Percentiles rank a stretch among this genome's conserved stretches.
phyloP scores from a whole-genome alignment of 257 asterid species.

The Solanum dulcamara region DNA sequence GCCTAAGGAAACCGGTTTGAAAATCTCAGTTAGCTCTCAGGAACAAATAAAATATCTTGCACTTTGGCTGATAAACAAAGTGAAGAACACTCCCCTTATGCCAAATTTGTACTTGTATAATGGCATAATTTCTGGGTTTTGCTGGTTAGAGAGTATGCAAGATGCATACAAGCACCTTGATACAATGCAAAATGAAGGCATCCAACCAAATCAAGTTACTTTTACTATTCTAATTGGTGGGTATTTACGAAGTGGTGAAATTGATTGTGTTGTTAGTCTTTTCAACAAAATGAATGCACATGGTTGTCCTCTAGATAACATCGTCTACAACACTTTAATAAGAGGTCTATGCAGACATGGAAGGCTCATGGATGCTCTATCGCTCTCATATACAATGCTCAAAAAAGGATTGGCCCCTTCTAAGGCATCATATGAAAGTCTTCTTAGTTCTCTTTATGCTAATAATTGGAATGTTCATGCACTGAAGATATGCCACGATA shows the following conservation, averaged over 20 bases:
- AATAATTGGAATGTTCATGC: constrained; percentile 23
- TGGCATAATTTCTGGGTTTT: constrained; percentile 30
- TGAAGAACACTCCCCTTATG: neutral
- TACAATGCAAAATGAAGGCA: constrained; percentile 30
- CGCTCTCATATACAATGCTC: constrained; percentile 32
- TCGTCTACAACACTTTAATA: constrained; percentile 32
- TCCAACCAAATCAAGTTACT: constrained; percentile 51
- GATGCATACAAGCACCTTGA: constrained; percentile 38
- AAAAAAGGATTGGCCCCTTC: constrained; percentile 50
- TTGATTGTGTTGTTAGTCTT: constrained; percentile 30
- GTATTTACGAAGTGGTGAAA: constrained; percentile 31
- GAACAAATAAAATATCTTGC: constrained; percentile 25
- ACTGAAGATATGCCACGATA: constrained; percentile 38
- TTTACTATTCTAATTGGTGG: constrained; percentile 49
- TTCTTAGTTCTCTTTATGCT: constrained; percentile 33
- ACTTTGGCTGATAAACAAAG: constrained; percentile 17
- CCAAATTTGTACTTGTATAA: constrained; percentile 44
- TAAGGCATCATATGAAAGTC: constrained; percentile 31
- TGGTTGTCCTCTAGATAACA: constrained; percentile 29
- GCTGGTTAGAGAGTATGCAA: constrained; percentile 31
- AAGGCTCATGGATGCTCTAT: constrained; percentile 38
- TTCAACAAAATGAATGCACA: constrained; percentile 42
- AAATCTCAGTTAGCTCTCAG: constrained; percentile 14
- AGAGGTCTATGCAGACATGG: constrained; percentile 40
- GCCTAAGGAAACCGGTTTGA: constrained; percentile 7